phyloP scores from a whole-genome alignment of 148 eudicot genomes.

The Bassia scoparia region DNA sequence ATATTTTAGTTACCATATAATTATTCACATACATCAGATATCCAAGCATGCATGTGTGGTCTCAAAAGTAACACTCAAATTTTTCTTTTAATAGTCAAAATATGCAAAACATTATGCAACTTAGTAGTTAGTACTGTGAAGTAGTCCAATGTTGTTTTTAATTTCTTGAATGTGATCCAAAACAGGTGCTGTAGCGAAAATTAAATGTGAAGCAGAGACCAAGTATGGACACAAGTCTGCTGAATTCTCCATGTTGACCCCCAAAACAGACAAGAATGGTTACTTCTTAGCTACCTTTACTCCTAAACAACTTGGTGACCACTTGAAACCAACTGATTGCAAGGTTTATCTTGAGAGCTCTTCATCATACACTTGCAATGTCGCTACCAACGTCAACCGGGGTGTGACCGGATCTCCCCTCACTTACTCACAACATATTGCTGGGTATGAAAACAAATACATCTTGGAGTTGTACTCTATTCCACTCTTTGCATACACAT shows the following conservation, averaged over 20 bases:
- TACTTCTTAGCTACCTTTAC: conserved; percentile 34
- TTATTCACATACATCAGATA: too few species aligned
- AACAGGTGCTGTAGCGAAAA: conserved; percentile 26
- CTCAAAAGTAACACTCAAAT: too few species aligned
- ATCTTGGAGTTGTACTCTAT: conserved; percentile 20
- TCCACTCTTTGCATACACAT: conserved; percentile 17
- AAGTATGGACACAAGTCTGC: conserved; percentile 12
- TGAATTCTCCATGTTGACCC: conserved; percentile 21
- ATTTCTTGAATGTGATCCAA: background rate
- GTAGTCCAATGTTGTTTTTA: too few species aligned
- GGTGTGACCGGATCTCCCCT: conserved; percentile 15
- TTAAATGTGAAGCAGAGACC: conserved; percentile 22
- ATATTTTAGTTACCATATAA: too few species aligned
- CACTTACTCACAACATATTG: conserved; percentile 2
- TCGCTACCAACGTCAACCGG: conserved; percentile 15
- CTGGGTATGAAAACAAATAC: conserved; percentile 4
- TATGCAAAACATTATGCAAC: too few species aligned
- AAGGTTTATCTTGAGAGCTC: conserved; percentile 28
- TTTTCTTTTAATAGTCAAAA: too few species aligned
- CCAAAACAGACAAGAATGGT: conserved; percentile 33
- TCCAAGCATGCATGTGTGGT: too few species aligned
- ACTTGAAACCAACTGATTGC: conserved; percentile 27
- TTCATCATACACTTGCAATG: conserved; percentile 24
- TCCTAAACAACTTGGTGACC: conserved; percentile 24
- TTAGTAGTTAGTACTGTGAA: too few species aligned